Evolutionary conservation across 2,329 filamentous ascomycete species (phyloP).

Genomic region (Aureobasidium sp.): DNA sequence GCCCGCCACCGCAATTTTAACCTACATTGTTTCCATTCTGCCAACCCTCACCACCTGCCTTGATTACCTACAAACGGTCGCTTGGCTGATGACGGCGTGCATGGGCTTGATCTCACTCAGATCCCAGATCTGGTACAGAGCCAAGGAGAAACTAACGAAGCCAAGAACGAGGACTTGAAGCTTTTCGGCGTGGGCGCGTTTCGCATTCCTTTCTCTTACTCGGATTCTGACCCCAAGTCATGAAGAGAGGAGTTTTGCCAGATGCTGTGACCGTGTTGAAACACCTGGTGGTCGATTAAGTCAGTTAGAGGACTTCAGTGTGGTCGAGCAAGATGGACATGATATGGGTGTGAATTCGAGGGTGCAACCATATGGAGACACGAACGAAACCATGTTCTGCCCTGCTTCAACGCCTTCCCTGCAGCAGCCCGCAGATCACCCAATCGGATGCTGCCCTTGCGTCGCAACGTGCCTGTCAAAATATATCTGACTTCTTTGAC

Average conservation of each 20-base stretch:
- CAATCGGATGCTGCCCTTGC: background rate
- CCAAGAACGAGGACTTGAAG: too few relatives aligned
- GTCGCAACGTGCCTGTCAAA: background rate
- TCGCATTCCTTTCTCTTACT: background rate
- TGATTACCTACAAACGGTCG: constrained; percentile 9
- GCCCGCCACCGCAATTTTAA: constrained; percentile 14
- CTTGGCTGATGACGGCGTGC: constrained; percentile 13
- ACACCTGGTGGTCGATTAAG: too few relatives aligned
- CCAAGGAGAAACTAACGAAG: too few relatives aligned
- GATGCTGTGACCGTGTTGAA: too few relatives aligned
- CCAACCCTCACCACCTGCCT: constrained; percentile 3
- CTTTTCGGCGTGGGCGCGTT: background rate
- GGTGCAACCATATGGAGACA: too few relatives aligned
- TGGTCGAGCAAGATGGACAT: too few relatives aligned
- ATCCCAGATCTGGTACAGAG: background rate
- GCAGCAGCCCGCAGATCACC: background rate
- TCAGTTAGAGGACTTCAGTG: too few relatives aligned
- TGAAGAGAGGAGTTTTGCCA: too few relatives aligned
- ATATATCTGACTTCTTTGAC: too few relatives aligned
- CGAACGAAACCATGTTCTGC: too few relatives aligned
- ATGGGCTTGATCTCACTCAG: background rate
- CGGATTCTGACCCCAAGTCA: too few relatives aligned
- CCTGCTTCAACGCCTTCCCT: background rate
- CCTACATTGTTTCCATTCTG: constrained; percentile 5
- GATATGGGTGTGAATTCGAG: too few relatives aligned